Conservation (phyloP, 305 asterid species). For the Solanum hybrid region DNA sequence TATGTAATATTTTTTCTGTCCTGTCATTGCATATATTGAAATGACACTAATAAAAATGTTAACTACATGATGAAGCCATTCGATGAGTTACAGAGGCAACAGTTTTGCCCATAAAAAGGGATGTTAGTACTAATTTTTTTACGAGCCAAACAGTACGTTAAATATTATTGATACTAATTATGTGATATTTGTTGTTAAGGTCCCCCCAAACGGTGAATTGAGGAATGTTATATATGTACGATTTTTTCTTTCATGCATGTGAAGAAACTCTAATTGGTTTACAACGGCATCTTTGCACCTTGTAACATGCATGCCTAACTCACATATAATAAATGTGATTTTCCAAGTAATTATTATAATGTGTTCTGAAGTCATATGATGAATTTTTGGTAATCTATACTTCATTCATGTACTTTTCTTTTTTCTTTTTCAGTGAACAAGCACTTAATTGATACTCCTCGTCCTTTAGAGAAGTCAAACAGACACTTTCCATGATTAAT, state of each 20-base stretch:
- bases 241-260: conserved; percentile 8
- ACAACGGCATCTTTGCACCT: not conserved
- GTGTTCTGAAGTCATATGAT: not conserved
- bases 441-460: not conserved
- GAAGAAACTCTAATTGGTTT: conserved; percentile 12
- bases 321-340: not conserved
- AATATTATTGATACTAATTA: not conserved
- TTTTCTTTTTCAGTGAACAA: not conserved
- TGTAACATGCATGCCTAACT: not conserved
- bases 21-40: not conserved
- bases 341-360: not conserved
- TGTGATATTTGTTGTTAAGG: not conserved
- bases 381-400: not conserved
- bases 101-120: not conserved
- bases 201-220: not conserved
- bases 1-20: not conserved
- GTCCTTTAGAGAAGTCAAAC: not conserved
- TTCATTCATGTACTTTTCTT: not conserved
- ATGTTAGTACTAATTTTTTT: not conserved
- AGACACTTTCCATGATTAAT: not conserved
- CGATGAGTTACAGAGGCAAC: not conserved
- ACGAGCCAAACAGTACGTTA: not conserved
- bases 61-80: not conserved
- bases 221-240: not conserved
- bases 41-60: not conserved